A percentile compares a stretch with the other conserved stretches of the same genome.
Evolutionary conservation across 1,284 basidiomycete genomes (phyloP).

Genomic region (Ceratobasidium sp.): DNA sequence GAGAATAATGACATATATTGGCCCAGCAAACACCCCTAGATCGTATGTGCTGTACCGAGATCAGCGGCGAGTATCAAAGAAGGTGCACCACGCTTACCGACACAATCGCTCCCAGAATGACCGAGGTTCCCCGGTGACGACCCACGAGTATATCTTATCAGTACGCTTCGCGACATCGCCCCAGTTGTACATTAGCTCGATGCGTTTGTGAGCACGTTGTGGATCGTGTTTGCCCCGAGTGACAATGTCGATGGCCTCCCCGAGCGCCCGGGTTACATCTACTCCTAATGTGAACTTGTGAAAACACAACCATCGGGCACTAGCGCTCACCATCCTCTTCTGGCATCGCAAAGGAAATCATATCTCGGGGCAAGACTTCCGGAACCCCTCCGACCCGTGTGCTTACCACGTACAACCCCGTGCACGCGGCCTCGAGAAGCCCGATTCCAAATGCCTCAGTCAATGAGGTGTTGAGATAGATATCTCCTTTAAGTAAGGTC

Average conservation of each 20-base stretch:
- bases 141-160: constrained; percentile 82
- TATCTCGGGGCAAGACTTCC: constrained; percentile 91
- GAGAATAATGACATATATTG: constrained; percentile 81
- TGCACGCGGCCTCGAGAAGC: constrained; percentile 94
- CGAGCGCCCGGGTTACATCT: constrained; percentile 89
- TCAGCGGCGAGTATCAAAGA: constrained; percentile 23
- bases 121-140: constrained; percentile 68
- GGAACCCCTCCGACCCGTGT: constrained; percentile 96
- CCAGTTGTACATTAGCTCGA: constrained; percentile 92
- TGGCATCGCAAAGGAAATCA: constrained; percentile 94
- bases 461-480: constrained; percentile 95
- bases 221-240: constrained; percentile 79
- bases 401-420: constrained; percentile 93
- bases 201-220: constrained; percentile 75
- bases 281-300: constrained; percentile 27
- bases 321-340: constrained; percentile 75
- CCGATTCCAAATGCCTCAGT: constrained; percentile 98
- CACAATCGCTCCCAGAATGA: constrained; percentile 77
- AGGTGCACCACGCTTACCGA: constrained; percentile 62
- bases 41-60: constrained; percentile 66
- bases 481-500: constrained; percentile 85
- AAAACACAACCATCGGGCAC: not conserved
- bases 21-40: constrained; percentile 77
- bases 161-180: constrained; percentile 80
- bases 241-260: constrained; percentile 81